These are phyloP conservation scores for Schwanniomyces vanrijiae DNA, from an alignment of 805 yeast genomes.

Conservation along the genomic window DNA sequence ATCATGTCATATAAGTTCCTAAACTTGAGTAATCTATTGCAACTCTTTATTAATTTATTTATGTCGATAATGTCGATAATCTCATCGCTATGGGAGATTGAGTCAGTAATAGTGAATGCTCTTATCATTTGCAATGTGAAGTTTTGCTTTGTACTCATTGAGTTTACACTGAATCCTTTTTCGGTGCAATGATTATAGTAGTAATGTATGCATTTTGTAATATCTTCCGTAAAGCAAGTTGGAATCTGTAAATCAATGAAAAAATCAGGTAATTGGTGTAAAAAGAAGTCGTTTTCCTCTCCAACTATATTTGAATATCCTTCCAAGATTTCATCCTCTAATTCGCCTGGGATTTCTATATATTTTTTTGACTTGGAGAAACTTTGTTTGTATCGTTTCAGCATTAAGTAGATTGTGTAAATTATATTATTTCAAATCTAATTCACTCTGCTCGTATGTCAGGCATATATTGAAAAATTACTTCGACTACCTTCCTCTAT, in stretches of 20 bases:
- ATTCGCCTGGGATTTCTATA: conserved; percentile 13
- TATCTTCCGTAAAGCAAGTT: conserved; percentile 29
- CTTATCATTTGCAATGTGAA: conserved; percentile 26
- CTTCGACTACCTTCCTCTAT: no score
- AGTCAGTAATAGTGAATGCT: conserved; percentile 27
- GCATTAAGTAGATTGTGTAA: background rate
- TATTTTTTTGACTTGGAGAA: conserved; percentile 10
- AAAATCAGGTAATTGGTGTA: conserved; percentile 24
- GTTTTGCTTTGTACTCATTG: conserved; percentile 18
- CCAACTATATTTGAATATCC: conserved; percentile 24
- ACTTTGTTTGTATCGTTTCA: conserved; percentile 8
- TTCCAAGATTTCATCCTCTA: conserved; percentile 38
- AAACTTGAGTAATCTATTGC: conserved; percentile 29
- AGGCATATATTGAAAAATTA: no score
- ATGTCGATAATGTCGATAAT: conserved; percentile 41
- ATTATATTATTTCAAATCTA: background rate
- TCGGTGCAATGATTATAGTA: conserved; percentile 26
- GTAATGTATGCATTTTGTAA: conserved; percentile 29
- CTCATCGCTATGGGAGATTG: conserved; percentile 13
- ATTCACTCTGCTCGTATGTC: no score
- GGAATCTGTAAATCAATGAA: conserved; percentile 29
- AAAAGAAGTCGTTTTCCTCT: conserved; percentile 24
- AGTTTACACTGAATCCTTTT: conserved; percentile 9
- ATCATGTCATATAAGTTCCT: conserved; percentile 30
- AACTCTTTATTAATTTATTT: conserved; percentile 33